A percentile compares a stretch with the other conserved stretches of the same genome.
Conservation (phyloP, 495 filamentous ascomycete genomes). For the Xylaria cubensis region DNA sequence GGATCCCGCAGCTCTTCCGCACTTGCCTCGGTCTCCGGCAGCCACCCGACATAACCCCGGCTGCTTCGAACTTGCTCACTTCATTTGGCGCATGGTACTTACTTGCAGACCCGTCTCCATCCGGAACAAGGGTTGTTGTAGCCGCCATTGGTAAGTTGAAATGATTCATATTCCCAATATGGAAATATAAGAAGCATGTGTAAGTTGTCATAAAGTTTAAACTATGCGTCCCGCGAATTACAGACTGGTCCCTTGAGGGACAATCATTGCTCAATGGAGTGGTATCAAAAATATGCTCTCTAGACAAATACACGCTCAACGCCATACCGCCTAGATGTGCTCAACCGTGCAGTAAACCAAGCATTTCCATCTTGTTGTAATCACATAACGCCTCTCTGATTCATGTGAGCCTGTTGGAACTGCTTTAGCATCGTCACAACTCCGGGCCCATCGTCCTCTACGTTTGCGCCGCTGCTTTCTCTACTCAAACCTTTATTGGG, state of each 20-base stretch:
- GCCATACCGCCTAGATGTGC: constrained; percentile 1
- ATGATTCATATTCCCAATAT: not conserved
- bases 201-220: not conserved
- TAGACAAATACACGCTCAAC: constrained; percentile 15
- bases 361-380: not conserved
- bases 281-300: constrained; percentile 21
- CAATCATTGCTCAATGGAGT: not conserved
- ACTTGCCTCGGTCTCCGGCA: constrained; percentile 8
- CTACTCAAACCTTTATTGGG: constrained; percentile 48
- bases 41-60: constrained; percentile 7
- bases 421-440: constrained; percentile 90
- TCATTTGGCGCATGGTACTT: not conserved
- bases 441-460: constrained; percentile 59
- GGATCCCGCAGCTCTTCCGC: too few relatives aligned
- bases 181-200: not conserved
- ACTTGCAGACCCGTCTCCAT: not conserved
- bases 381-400: constrained; percentile 55
- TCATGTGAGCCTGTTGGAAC: constrained; percentile 84
- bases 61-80: not conserved
- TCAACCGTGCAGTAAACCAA: constrained; percentile 5
- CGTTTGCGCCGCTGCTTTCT: constrained; percentile 46
- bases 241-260: not conserved
- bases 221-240: not conserved
- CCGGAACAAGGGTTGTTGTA: not conserved
- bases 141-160: not conserved